Conservation (phyloP, 2,329 filamentous ascomycete species). For the Claviceps pazoutovae region DNA sequence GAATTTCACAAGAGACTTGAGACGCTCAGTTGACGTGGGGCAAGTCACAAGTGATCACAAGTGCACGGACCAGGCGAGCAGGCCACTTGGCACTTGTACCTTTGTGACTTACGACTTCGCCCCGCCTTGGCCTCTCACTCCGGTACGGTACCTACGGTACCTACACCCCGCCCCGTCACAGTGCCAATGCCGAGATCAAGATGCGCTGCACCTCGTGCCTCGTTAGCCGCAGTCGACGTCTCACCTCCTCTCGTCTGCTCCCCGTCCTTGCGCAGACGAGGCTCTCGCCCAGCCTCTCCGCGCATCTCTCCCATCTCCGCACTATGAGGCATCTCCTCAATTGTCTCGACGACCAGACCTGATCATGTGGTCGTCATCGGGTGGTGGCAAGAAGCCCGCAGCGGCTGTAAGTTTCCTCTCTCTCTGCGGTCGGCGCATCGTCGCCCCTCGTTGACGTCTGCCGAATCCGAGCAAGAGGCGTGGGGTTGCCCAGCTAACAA, state of each 20-base stretch:
- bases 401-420: slow-evolving; percentile 47
- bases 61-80: too few species aligned
- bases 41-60: too few species aligned
- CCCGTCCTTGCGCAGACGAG: slow-evolving; percentile 6
- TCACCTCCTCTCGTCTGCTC: background rate
- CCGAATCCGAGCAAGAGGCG: slow-evolving; percentile 1
- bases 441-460: background rate
- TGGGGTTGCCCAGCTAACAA: slow-evolving; percentile 16
- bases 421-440: background rate
- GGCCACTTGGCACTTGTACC: too few species aligned
- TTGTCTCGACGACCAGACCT: slow-evolving; percentile 14
- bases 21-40: too few species aligned
- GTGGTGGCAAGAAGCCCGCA: slow-evolving; percentile 53
- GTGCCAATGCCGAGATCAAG: background rate
- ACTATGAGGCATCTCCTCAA: slow-evolving; percentile 17
- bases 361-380: slow-evolving; percentile 52
- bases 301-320: slow-evolving; percentile 10
- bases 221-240: background rate
- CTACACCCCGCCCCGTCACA: background rate
- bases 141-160: too few species aligned
- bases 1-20: too few species aligned
- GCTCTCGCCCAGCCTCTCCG: slow-evolving; percentile 13
- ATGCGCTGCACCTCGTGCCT: background rate
- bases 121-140: too few species aligned
- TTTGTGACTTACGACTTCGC: too few species aligned